A percentile compares a stretch with the other conserved stretches of the same genome.
These are phyloP conservation scores for Plasmopara muralis DNA, from an alignment of 352 stramenopile species.

Conservation along the genomic window DNA sequence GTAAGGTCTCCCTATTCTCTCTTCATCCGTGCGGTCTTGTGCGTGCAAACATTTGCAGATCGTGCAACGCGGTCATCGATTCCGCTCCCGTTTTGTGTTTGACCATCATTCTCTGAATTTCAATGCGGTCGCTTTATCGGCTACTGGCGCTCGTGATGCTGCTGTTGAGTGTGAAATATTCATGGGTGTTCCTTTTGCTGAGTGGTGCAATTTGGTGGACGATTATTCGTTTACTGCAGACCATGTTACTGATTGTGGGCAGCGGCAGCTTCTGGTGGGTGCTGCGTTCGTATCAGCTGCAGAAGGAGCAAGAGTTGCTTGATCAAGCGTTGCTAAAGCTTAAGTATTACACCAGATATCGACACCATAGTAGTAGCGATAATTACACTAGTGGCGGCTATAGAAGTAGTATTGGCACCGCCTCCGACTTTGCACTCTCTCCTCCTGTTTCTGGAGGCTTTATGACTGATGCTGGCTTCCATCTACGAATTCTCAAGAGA, in stretches of 20 bases:
- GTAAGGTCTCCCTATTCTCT: not conserved
- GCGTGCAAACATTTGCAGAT: not conserved
- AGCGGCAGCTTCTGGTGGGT: conserved; percentile 54
- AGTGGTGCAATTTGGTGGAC: conserved; percentile 20
- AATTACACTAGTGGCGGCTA: conserved; percentile 3
- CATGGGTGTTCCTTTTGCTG: conserved; percentile 15
- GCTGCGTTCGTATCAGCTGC: conserved; percentile 56
- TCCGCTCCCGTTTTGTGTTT: conserved; percentile 9
- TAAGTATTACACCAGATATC: conserved; percentile 50
- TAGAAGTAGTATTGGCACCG: not conserved
- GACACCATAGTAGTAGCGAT: conserved; percentile 18
- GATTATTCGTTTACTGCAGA: conserved; percentile 29
- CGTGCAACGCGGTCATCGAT: conserved; percentile 3
- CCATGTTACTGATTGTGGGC: conserved; percentile 38
- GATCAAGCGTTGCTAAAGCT: conserved; percentile 44
- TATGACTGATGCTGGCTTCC: conserved; percentile 40
- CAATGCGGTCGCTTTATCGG: conserved; percentile 16
- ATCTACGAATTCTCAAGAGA: conserved; percentile 49
- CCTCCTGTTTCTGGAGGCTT: conserved; percentile 1
- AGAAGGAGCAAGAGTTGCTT: conserved; percentile 52
- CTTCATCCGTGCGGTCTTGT: conserved; percentile 5
- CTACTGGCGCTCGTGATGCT: conserved; percentile 20
- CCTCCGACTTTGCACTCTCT: conserved; percentile 4
- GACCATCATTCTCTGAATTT: conserved; percentile 5
- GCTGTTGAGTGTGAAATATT: conserved; percentile 20